Evolutionary conservation across 2,329 filamentous ascomycete species (phyloP).

Genomic region (Leptosphaerulina australis): DNA sequence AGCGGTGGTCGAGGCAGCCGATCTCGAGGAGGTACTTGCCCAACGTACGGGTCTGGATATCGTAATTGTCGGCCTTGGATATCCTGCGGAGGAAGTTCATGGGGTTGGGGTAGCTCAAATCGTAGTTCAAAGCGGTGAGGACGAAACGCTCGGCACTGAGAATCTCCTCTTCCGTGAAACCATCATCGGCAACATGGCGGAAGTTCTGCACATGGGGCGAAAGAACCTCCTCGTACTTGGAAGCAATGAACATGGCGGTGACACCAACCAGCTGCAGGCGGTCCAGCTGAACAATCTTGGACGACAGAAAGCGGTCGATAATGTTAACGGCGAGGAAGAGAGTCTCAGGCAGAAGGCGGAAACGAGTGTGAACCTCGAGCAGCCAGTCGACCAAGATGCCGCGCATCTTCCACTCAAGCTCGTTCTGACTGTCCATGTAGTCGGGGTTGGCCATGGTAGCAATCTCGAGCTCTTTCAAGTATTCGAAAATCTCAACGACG

Average conservation of each 20-base stretch:
- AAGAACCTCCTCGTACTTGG: slow-evolving; percentile 98
- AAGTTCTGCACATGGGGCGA: slow-evolving; percentile 98
- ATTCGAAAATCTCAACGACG: slow-evolving; percentile 95
- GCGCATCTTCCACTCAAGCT: slow-evolving; percentile 98
- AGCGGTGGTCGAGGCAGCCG: slow-evolving; percentile 90
- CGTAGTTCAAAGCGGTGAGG: slow-evolving; percentile 88
- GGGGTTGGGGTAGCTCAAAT: slow-evolving; percentile 97
- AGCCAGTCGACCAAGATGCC: slow-evolving; percentile 98
- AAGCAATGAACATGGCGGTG: slow-evolving; percentile 98
- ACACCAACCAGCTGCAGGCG: slow-evolving; percentile 95
- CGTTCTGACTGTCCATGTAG: slow-evolving; percentile 94
- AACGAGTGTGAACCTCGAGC: slow-evolving; percentile 96
- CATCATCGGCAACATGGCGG: slow-evolving; percentile 94
- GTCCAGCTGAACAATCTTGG: slow-evolving; percentile 94
- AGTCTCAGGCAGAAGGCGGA: slow-evolving; percentile 93
- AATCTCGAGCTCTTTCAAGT: slow-evolving; percentile 84
- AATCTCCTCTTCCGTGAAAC: slow-evolving; percentile 93
- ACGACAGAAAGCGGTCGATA: slow-evolving; percentile 95
- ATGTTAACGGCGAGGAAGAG: slow-evolving; percentile 97
- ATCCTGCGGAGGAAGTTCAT: slow-evolving; percentile 99
- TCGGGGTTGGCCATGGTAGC: slow-evolving; percentile 83
- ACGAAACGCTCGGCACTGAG: slow-evolving; percentile 96
- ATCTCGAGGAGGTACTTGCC: slow-evolving; percentile 99
- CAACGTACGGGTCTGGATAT: slow-evolving; percentile 95
- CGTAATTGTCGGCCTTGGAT: slow-evolving; percentile 99